Base-by-base conservation (phyloP, 1,284 basidiomycete species). In the Naganishia sp. region DNA sequence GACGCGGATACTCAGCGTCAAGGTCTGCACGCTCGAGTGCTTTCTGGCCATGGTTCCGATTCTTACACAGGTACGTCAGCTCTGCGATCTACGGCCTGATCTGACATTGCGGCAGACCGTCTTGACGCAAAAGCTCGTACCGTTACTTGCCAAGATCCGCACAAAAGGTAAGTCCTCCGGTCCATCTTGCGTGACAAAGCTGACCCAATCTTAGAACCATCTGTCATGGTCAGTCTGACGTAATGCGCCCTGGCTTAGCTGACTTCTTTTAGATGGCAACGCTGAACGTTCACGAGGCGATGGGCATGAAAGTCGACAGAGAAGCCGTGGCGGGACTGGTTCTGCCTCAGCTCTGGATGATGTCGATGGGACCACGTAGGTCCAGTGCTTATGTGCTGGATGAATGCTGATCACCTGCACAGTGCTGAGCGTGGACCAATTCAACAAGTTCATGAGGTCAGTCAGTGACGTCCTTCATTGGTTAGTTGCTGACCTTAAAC, bases 311-410 rank as follows among this genome's bases (percentile, higher is more conserved):
- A 77, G 89, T 98, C 4, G 94, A 97, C 72, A 85, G 93, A 53
- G 94, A 97, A 79, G 92, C 94, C 4, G 90, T 97, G 18, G 95
- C 95, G 0, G 95, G 90, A 0, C 84, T 94, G 43, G 92, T 97
- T 16, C 82, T 98, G 18, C 94, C 94, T 15, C 94, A 97, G 72
- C 81, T 97, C 10, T 97, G 94, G 94, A 84, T 88, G 1, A 95
- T 97, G 92, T 93, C 90, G 1, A 94, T 96, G 81, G 94, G 93
- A n/a, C 94, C 94, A 61, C 77, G 90, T 92, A 75, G 74, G 89
- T 83, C 25, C 16, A 23, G 39, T 15, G 31, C 39, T 5, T 42
- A 43, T 69, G 21, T 70, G 31, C 21, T 42, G 23, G 16, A 18
- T 28, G 42, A 46, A 13, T 44, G 31, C 28, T 55, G 16, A 42